Evolutionary conservation across 1,139 yeast species (phyloP), one percentile per base, ranked within the genome.

Genomic region (Ogataea hybrid): DNA sequence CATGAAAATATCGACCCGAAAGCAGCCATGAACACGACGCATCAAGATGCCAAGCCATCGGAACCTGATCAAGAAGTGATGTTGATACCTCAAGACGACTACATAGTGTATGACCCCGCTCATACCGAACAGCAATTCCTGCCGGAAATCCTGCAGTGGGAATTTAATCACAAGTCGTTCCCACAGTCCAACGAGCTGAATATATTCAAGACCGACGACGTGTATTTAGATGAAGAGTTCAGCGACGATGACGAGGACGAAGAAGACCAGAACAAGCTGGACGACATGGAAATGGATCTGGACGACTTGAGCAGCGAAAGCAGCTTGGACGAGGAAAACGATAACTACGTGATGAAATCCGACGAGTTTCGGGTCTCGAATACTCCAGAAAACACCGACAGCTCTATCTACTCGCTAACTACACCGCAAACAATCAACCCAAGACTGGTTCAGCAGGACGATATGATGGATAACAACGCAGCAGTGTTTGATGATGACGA

Each of bases 221-320:
- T 59, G 20, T 49, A 51, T 25, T 48, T 56, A 22, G 56, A 53
- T 27, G 62, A 58, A 33, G 56, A 53, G 37, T 56, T 57, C 17
- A 53, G 63, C 32, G 70, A 64, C 32, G 65, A 63, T n/a, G 64
- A 64, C 16, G 68, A 65, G 7, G 69, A 65, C 25, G 68, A 64
- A 32, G 67, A 62, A 20, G 51, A 61, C 38, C 56, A 56, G 28
- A 53, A 57, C 38, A 57, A 56, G 39, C 44, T 56, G 27, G 63
- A 60, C 41, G 61, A 59, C 22, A 52, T 54, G 57, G 62, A 58
- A 30, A 55, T 58, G 57, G 60, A 60, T 40, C 41, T 53, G 16
- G 61, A 60, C 41, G 62, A 57, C 31, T 38, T 51, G 28, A 56
- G 55, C 45, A 50, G 56, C 29, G 58, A 54, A 29, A 46, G 49